Evolutionary conservation across 2,329 filamentous ascomycete species (phyloP).

Genomic region (Rhynchosporium graminicola): DNA sequence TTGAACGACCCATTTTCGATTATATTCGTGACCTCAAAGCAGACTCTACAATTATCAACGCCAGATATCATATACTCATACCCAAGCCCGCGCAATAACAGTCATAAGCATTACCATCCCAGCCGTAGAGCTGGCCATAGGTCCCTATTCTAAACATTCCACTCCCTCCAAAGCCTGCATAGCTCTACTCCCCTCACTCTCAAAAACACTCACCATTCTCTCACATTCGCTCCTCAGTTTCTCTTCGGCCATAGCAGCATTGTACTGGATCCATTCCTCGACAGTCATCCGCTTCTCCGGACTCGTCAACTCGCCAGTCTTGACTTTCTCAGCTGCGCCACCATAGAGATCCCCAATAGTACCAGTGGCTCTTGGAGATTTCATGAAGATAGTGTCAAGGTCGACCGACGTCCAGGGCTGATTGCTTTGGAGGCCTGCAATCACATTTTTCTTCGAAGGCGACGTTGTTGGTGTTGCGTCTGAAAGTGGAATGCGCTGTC

Average conservation of each 20-base stretch:
- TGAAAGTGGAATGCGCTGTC: constrained; percentile 51
- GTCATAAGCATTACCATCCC: not conserved
- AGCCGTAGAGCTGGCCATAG: too few relatives aligned
- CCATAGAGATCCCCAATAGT: constrained; percentile 39
- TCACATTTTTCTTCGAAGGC: constrained; percentile 60
- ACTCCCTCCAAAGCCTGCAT: constrained; percentile 77
- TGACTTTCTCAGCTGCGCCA: constrained; percentile 49
- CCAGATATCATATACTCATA: constrained; percentile 18
- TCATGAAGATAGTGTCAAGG: constrained; percentile 68
- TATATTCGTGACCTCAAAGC: not conserved
- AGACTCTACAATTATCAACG: constrained; percentile 14
- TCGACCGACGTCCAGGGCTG: constrained; percentile 73
- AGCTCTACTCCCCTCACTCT: constrained; percentile 77
- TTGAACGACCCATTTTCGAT: constrained; percentile 11
- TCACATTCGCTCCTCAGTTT: constrained; percentile 81
- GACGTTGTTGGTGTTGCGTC: constrained; percentile 52
- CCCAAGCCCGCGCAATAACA: constrained; percentile 7
- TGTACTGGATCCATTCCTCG: constrained; percentile 86
- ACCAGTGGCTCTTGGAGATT: constrained; percentile 44
- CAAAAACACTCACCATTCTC: constrained; percentile 77
- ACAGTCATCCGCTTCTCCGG: constrained; percentile 89
- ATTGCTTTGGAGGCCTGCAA: constrained; percentile 57
- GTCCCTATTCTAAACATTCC: constrained; percentile 33
- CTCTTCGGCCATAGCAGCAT: constrained; percentile 78
- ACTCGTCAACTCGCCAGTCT: constrained; percentile 63